Evolutionary conservation across 257 asterid genomes (phyloP), one percentile per base, ranked within the genome.

Genomic region (Pogostemon cablin): DNA sequence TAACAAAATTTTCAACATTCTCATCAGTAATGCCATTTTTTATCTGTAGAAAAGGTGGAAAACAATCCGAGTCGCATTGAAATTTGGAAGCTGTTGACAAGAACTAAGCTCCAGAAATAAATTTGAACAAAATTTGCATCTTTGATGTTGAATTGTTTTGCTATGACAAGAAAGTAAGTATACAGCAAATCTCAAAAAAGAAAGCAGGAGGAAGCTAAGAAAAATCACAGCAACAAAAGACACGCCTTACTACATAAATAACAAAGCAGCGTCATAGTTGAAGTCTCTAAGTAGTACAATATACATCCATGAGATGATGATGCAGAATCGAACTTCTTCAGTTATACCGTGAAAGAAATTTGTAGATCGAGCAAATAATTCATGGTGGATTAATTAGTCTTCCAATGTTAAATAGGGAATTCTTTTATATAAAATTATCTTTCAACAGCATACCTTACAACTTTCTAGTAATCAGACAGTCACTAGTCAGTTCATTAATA

Each of bases 1-100:
- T 91, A 54, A 84, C 79, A 71, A 67, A 80, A 44, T 72, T 71
- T 57, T 74, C 82, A 62, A 78, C 87, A 69, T 76, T 79, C 77
- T 85, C 83, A 20, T 5, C 78, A 70, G 79, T 54, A 39, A 49
- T 53, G 59, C 65, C 78, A 20, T 47, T 63, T 65, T 82, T 84
- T 63, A 65, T 80, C 97, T 93, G 80, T 54, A 60, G 25, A 41
- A 58, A 76, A 76, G 57, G 52, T 9, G 58, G 34, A 73, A 54
- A 77, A 58, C 32, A 69, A 54, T 65, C 68, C 53, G 62, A 56
- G 71, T 79, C 75, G 67, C 38, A 56, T 35, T 15, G 53, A 59
- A 34, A 38, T 43, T 48, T 41, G 12, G 10, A 6, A 5, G 34
- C 32, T 47, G 35, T 9, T 9, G 53, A 8, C 40, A 15, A 41